Base-by-base conservation (phyloP, 177 flowering plant genomes). In the Viscum album region DNA sequence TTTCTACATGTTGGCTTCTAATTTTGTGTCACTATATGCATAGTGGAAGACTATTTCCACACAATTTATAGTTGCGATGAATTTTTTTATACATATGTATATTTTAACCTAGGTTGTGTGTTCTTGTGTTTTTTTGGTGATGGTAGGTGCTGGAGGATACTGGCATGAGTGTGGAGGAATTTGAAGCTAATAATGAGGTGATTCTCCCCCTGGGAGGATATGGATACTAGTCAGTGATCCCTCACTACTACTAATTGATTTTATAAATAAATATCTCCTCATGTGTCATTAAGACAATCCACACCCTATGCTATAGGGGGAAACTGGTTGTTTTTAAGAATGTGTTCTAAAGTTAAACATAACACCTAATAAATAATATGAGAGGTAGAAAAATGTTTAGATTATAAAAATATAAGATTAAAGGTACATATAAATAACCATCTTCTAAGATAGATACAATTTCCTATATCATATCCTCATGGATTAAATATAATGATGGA, bases 151-250 rank as follows among this genome's bases (percentile, higher is more conserved):
- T 89, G 45, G 86, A 86, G 68, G 84, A 78, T 69, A 88, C 88
- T 15, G 81, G 78, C 65, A 76, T 89, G 34, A 78, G 82, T 24
- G 41, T 35, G 24, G 94, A 88, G 72, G 92, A 92, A 70, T 89
- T 85, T 43, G 89, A 88, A 70, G 47, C 79, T 30, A 81, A 88
- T 90, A 89, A 83, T 78, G 92, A 87, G 78, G 75, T 85, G 47
- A 39, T 86, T 28, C 72, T 88, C 34, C 97, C 97, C 3, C 89
- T 89, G 36, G 93, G 97, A 62, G 81, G 88, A 65, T n/a, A n/a
- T n/a, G n/a, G n/a, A n/a, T 77, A 77, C 26, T 90, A 91, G 64
- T 80, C 28, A 58, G 30, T 21, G 21, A 21, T 43, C 21, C 47
- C 13, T 43, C 21, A 21, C 47, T 43, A 21, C n/a, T n/a, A n/a